Evolutionary conservation across 495 filamentous ascomycete species (phyloP), one percentile per base, ranked within the genome.

Genomic region (Penicillium lividum): DNA sequence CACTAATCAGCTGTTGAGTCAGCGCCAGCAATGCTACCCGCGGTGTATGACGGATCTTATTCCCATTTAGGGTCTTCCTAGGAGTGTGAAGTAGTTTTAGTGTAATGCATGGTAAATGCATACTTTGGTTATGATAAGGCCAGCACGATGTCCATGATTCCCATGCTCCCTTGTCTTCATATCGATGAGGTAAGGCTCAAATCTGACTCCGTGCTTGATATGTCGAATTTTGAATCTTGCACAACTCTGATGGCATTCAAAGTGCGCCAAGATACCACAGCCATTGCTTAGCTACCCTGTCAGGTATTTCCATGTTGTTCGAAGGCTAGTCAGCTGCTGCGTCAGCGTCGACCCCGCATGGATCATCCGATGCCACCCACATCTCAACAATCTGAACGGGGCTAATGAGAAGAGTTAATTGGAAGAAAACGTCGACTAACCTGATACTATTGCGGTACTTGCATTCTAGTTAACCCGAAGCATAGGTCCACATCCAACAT

Each of bases 1-100:
- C 25, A 30, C 18, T 49, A 11, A 29, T 33, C 46, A 47, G 45
- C 45, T 7, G 2, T 49, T 49, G 46, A 49, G 28, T 49, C 46
- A 49, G 46, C 46, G 11, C 15, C 13, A 16, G 28, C 28, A 49
- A 48, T 16, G 1, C 28, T 28, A 31, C 11, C n/a, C 16, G 27
- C 29, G 3, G 15, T 25, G 45, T 47, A 11, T 11, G 11, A 47
- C 25, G 13, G 8, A 15, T 2, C 5, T 30, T 8, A 22, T 11
- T 36, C 8, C 13, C 13, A 36, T 9, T 36, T 11, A 9, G 4
- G 33, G 3, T 13, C 9, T 11, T 11, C 33, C 5, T 11, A 11
- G 33, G 33, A 36, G 10, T 4, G 9, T 11, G 10, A 36, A 3
- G 13, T 9, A 11, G 9, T 11, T 36, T 10, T 8, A 1, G 2